phyloP scores from a whole-genome alignment of 129 eudicot genomes.

The Centaurea solstitialis region DNA sequence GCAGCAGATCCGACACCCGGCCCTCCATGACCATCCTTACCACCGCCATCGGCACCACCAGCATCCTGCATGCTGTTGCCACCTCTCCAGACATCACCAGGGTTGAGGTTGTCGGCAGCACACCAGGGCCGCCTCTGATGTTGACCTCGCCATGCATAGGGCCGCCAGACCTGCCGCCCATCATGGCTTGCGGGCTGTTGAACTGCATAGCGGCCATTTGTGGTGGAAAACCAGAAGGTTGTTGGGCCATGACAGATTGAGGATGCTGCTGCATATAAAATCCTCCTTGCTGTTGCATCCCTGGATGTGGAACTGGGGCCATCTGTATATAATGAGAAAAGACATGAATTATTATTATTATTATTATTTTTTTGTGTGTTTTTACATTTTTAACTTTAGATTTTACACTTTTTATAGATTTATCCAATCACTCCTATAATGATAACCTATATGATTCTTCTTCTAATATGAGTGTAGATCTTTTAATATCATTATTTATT shows the following conservation, averaged over 20 bases:
- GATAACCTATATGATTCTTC: no score
- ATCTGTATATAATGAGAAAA: slow-evolving; percentile 45
- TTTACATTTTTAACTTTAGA: no score
- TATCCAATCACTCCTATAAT: no score
- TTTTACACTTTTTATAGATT: no score
- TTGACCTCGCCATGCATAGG: slow-evolving; percentile 33
- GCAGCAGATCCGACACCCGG: slow-evolving; percentile 38
- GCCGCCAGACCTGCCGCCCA: slow-evolving; percentile 42
- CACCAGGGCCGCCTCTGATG: slow-evolving; percentile 36
- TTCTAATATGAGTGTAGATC: no score
- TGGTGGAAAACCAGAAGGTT: slow-evolving; percentile 56
- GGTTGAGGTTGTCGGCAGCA: slow-evolving; percentile 33
- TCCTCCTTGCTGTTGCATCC: slow-evolving; percentile 81
- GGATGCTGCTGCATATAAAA: slow-evolving; percentile 73
- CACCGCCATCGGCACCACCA: slow-evolving; percentile 31
- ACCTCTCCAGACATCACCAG: slow-evolving; percentile 48
- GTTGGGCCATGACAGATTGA: slow-evolving; percentile 67
- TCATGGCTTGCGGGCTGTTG: slow-evolving; percentile 47
- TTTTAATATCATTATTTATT: no score
- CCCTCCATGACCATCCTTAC: slow-evolving; percentile 49
- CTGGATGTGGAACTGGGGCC: slow-evolving; percentile 59
- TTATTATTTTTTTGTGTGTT: neutral
- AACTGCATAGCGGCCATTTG: slow-evolving; percentile 57
- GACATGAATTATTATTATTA: neutral
- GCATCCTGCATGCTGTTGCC: slow-evolving; percentile 49